phyloP scores from a whole-genome alignment of 2,329 filamentous ascomycete species.

The Nakataea oryzae region DNA sequence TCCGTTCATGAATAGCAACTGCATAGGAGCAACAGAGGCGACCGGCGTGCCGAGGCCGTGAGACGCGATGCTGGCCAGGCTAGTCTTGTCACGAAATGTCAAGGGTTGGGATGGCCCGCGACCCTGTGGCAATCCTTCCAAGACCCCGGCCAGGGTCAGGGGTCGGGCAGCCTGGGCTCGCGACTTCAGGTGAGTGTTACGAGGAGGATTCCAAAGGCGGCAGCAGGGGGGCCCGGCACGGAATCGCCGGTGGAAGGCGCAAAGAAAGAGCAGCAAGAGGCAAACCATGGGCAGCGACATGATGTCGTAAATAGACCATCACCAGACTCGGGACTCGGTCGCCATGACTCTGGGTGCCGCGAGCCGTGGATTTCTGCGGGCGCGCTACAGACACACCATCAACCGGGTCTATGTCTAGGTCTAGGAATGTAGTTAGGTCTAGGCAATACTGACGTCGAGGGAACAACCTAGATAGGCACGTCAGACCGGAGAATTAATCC shows the following conservation, averaged over 20 bases:
- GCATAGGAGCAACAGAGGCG: background rate
- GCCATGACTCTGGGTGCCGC: background rate
- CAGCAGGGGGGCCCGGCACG: background rate
- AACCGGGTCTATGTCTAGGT: no score
- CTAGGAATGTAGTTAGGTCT: no score
- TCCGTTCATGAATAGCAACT: slow-evolving; percentile 15
- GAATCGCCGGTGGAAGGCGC: background rate
- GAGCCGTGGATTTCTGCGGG: background rate
- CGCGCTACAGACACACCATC: background rate
- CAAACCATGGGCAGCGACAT: background rate
- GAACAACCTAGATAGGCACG: no score
- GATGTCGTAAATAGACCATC: background rate
- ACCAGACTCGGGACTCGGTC: background rate
- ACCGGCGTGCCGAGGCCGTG: background rate
- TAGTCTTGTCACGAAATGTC: background rate
- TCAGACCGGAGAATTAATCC: no score
- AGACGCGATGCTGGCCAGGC: no score
- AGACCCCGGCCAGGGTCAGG: background rate
- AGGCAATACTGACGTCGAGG: no score
- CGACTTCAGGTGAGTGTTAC: background rate
- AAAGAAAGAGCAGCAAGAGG: background rate
- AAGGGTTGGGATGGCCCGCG: background rate
- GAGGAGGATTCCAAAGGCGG: background rate
- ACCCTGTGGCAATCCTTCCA: background rate
- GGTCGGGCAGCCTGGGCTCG: background rate